Percentiles rank a stretch among this genome's conserved stretches.
phyloP scores from a whole-genome alignment of 106 monocot genomes.

The Hemerocallis citrina region DNA sequence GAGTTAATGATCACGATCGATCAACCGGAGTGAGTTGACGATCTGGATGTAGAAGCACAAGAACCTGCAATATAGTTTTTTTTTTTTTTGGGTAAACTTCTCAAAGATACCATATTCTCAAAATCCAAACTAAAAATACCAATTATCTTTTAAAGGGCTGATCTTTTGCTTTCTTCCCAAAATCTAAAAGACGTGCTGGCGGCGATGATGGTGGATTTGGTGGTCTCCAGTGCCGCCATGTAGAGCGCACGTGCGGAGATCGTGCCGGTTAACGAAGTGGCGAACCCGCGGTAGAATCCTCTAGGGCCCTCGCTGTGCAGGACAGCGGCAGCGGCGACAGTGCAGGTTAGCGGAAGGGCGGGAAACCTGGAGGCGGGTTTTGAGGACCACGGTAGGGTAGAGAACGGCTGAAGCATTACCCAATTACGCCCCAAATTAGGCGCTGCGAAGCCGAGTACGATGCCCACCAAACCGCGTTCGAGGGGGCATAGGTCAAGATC shows the following conservation, averaged over 20 bases:
- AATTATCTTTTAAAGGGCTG: no score
- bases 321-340: constrained; percentile 33
- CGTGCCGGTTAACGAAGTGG: constrained; percentile 84
- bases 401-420: constrained; percentile 20
- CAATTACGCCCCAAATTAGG: constrained; percentile 49
- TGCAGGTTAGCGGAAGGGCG: constrained; percentile 16
- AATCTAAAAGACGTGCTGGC: no score
- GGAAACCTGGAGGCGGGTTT: constrained; percentile 80
- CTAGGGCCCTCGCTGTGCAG: constrained; percentile 61
- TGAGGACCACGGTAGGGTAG: constrained; percentile 80
- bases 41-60: no score
- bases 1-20: no score
- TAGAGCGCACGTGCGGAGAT: constrained; percentile 89
- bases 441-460: constrained; percentile 67
- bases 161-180: no score
- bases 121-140: no score
- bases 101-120: no score
- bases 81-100: no score
- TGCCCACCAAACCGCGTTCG: constrained; percentile 91
- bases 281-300: constrained; percentile 84
- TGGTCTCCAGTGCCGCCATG: constrained; percentile 80
- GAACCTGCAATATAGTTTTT: no score
- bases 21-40: no score
- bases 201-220: constrained; percentile 53
- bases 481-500: constrained; percentile 79